phyloP scores from a whole-genome alignment of 2,329 filamentous ascomycete species.

The Metarhizium humberi region DNA sequence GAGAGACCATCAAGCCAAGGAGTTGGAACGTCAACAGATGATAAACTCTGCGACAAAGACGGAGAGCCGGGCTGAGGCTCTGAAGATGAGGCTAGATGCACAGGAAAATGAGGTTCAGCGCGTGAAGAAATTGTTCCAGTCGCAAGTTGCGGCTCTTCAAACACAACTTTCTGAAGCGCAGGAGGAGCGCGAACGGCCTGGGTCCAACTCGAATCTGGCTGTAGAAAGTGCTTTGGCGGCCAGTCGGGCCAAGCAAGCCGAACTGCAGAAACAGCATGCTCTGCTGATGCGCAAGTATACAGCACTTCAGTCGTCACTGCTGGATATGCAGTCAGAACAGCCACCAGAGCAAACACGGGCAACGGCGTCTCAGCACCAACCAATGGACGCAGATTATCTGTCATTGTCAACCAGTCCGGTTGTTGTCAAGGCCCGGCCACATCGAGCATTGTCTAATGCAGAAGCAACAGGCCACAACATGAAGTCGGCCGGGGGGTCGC shows the following conservation, averaged over 20 bases:
- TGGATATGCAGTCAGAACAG: constrained; percentile 34
- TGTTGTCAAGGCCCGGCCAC: constrained; percentile 25
- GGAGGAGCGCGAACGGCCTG: constrained; percentile 16
- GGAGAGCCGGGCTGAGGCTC: constrained; percentile 47
- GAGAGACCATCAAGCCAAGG: constrained; percentile 53
- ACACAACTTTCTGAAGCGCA: constrained; percentile 32
- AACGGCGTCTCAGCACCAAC: neutral
- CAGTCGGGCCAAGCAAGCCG: constrained; percentile 43
- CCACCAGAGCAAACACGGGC: neutral
- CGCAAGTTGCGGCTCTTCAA: constrained; percentile 39
- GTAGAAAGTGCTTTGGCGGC: constrained; percentile 38
- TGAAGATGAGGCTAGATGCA: constrained; percentile 48
- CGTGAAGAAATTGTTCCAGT: constrained; percentile 33
- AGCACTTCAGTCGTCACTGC: constrained; percentile 37
- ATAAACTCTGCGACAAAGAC: constrained; percentile 50
- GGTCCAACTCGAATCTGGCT: constrained; percentile 23
- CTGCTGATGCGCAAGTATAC: constrained; percentile 43
- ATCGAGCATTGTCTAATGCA: constrained; percentile 34
- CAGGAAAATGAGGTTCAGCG: constrained; percentile 37
- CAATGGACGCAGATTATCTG: constrained; percentile 23
- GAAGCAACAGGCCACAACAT: constrained; percentile 34
- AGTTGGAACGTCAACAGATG: constrained; percentile 48
- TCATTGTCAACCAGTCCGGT: constrained; percentile 29
- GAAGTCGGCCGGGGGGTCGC: constrained; percentile 30
- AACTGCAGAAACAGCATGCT: constrained; percentile 42